Conservation (phyloP, 495 filamentous ascomycete genomes). For the Talaromyces wortmannii region DNA sequence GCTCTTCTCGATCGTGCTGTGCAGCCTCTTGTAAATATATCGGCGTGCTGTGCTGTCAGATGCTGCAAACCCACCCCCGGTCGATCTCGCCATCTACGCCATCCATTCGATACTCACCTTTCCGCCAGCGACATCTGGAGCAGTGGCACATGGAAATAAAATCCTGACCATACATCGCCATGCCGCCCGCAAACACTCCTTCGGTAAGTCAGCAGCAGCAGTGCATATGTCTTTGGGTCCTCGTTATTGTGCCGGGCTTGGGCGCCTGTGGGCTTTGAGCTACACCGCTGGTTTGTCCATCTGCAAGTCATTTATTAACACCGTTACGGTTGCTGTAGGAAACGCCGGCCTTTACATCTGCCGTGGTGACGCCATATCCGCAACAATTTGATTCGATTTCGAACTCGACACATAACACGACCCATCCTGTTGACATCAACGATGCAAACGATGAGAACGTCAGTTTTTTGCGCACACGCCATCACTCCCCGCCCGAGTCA, state of each 20-base stretch:
- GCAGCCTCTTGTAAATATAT: too few relatives aligned
- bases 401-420: slow-evolving; percentile 38
- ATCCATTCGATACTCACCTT: not conserved
- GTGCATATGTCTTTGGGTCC: not conserved
- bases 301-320: not conserved
- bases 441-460: slow-evolving; percentile 54
- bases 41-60: not conserved
- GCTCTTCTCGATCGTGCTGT: too few relatives aligned
- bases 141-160: not conserved
- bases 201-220: slow-evolving; percentile 8
- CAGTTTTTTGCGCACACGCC: slow-evolving; percentile 46
- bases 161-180: slow-evolving; percentile 3
- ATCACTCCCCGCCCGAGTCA: slow-evolving; percentile 22
- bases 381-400: slow-evolving; percentile 27
- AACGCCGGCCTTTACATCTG: slow-evolving; percentile 19
- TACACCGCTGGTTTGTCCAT: too few relatives aligned
- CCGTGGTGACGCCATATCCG: slow-evolving; percentile 20
- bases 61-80: not conserved
- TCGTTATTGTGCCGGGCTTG: not conserved
- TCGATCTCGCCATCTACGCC: slow-evolving; percentile 1
- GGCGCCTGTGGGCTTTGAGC: not conserved
- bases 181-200: slow-evolving; percentile 25
- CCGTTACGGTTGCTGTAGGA: slow-evolving; percentile 15
- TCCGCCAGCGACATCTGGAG: not conserved
- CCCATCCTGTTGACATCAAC: slow-evolving; percentile 37